phyloP scores from a whole-genome alignment of 202 grass and related monocot genomes.

The Dendrocalamus latiflorus region DNA sequence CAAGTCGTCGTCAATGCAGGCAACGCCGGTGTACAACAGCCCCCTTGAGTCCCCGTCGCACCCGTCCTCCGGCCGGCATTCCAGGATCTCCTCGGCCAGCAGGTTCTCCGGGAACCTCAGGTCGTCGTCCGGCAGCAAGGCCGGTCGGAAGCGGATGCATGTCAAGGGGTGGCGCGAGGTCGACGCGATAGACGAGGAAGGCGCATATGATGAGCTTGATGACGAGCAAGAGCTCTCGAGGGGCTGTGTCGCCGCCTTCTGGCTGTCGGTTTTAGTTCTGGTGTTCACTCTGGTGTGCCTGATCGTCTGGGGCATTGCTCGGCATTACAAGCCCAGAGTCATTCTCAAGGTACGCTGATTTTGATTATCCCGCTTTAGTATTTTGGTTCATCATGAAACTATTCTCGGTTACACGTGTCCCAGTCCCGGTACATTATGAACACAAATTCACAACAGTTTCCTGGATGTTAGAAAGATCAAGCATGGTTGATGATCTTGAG shows the following conservation, averaged over 20 bases:
- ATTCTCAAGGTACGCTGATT: constrained; percentile 48
- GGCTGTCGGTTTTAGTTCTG: constrained; percentile 42
- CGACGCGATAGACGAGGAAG: constrained; percentile 64
- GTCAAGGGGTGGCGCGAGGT: constrained; percentile 70
- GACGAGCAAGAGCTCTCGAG: constrained; percentile 37
- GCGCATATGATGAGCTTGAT: constrained; percentile 45
- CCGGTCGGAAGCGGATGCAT: constrained; percentile 25
- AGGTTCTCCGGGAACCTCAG: constrained; percentile 80
- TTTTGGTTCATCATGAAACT: background rate
- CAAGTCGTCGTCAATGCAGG: constrained; percentile 67
- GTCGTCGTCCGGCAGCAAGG: constrained; percentile 40
- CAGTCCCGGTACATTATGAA: background rate
- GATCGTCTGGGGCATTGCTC: constrained; percentile 74
- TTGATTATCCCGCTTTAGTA: background rate
- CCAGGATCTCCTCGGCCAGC: constrained; percentile 62
- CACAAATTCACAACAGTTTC: background rate
- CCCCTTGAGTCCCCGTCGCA: constrained; percentile 83
- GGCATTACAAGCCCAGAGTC: constrained; percentile 51
- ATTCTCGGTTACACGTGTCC: background rate
- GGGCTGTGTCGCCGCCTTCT: constrained; percentile 44
- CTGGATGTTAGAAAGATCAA: background rate
- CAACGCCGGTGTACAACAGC: constrained; percentile 84
- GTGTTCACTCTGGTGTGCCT: constrained; percentile 65
- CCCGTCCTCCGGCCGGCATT: constrained; percentile 68
- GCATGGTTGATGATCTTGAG: background rate